Evolutionary conservation across 2,329 filamentous ascomycete species (phyloP).

Genomic region (Basipetospora chlamydospora): DNA sequence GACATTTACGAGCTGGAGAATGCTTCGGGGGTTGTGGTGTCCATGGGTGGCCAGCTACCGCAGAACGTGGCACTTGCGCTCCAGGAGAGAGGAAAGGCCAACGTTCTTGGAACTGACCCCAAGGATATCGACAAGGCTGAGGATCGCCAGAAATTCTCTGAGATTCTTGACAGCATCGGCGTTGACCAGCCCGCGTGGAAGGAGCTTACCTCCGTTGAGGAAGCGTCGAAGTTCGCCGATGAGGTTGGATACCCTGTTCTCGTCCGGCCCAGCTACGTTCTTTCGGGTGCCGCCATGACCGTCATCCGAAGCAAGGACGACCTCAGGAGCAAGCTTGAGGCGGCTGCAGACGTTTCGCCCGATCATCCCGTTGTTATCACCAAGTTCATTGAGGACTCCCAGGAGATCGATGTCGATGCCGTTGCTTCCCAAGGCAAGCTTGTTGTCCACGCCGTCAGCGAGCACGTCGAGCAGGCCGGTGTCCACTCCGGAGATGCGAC

Average conservation of each 20-base stretch:
- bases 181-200: slow-evolving; percentile 97
- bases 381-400: slow-evolving; percentile 92
- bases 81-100: slow-evolving; percentile 79
- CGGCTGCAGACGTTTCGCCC: slow-evolving; percentile 78
- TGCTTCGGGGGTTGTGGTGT: slow-evolving; percentile 79
- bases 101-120: slow-evolving; percentile 84
- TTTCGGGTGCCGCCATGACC: slow-evolving; percentile 96
- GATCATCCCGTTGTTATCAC: slow-evolving; percentile 97
- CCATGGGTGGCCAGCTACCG: slow-evolving; percentile 86
- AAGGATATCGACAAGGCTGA: slow-evolving; percentile 95
- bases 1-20: slow-evolving; percentile 93
- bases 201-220: slow-evolving; percentile 79
- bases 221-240: slow-evolving; percentile 75
- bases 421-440: slow-evolving; percentile 79
- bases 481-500: slow-evolving; percentile 97
- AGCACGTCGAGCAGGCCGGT: slow-evolving; percentile 94
- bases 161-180: slow-evolving; percentile 91
- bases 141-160: slow-evolving; percentile 95
- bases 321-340: slow-evolving; percentile 86
- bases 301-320: slow-evolving; percentile 82
- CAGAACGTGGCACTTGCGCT: slow-evolving; percentile 95
- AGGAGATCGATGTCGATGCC: slow-evolving; percentile 93
- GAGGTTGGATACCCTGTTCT: slow-evolving; percentile 86
- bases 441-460: slow-evolving; percentile 79
- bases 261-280: slow-evolving; percentile 86